Base-by-base conservation (phyloP, 192 early-diverging fungal species). In the Coemansia sp. region DNA sequence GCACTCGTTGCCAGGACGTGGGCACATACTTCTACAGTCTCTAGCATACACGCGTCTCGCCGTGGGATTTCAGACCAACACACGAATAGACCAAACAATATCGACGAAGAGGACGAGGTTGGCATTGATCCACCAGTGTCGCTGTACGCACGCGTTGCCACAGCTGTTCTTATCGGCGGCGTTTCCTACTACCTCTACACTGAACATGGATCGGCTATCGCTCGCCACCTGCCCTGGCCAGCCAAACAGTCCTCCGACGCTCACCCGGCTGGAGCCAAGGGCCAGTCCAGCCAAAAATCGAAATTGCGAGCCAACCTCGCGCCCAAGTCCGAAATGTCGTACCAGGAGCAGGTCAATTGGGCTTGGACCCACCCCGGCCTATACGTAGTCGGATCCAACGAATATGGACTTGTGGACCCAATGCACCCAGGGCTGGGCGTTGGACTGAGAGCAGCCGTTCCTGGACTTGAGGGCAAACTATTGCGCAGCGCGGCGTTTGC, bases 281-380 rank as follows among this genome's bases (percentile, higher is more conserved):
- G 55, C 7, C 50, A 57, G 25, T 27, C 38, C 1, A 55, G 63
- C 14, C 31, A 32, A 21, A 57, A 61, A 58, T 66, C 66, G 36
- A 69, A 62, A 11, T 23, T 58, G 53, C 78, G 74, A 10, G 67
- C 46, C 1, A 39, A 23, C 15, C 53, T 75, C 41, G 64, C 46
- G 31, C 78, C 78, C 10, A 62, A 61, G 17, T 81, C 78, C 0
- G 39, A 14, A 41, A 41, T 81, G 64, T 37, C 41, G 25, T 6
- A 70, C 2, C 36, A 42, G 12, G 73, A 81, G 53, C 78, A 81
- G 60, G 69, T 81, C 12, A 73, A 69, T 38, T 81, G 78, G 78
- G 78, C 73, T 8, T 81, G 78, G 78, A 73, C 67, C 0, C 69
- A 81, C 34, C 78, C 78, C 1, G 78, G 78, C 1, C 42, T 81